Base-by-base conservation (phyloP, 2,329 filamentous ascomycete species). In the Colletotrichum gigasporum region DNA sequence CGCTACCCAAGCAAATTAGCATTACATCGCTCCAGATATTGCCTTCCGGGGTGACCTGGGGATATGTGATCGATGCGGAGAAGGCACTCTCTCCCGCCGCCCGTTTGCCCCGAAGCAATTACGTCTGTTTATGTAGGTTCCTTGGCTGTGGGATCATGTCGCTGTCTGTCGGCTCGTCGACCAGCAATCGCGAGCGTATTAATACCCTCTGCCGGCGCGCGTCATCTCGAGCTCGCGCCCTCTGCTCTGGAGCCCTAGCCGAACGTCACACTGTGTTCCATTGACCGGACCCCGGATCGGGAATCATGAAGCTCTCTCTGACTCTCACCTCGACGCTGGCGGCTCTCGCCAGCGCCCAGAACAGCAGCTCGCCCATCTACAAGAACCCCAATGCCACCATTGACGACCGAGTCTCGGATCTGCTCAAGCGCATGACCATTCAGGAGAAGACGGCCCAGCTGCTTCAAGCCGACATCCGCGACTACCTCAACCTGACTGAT, bases 371-470 rank as follows among this genome's bases (percentile, higher is more conserved):
- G 70, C 79, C 82, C 3, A 67, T 86, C 41, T 92, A 91, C 82
- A 91, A 90, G 72, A 81, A 92, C 72, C 78, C 89, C 5, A 81
- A 80, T 59, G 86, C 88, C 5, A 78, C 86, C 7, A 80, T 92
- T 12, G 87, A 91, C 53, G 85, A 84, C 51, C 83, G 91, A 63
- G 85, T 93, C 10, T 74, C 84, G 9, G 90, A 93, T 73, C 82
- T 94, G 5, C 77, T 94, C 54, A 85, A 85, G 11, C 85, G 88
- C 22, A 94, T 94, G 91, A 92, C 89, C 0, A 84, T 92, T 57
- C 83, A 90, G 71, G 91, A 94, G 64, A 94, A 94, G 78, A 85
- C 87, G 44, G 83, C 89, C 1, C 91, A 93, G 73, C 79, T 90
- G 69, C 82, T 90, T 26, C 88, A 90, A 72, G 88, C 90, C 48